Percentiles rank a stretch among this genome's conserved stretches.
phyloP scores from a whole-genome alignment of 257 asterid species.

The Jacaranda copaia region DNA sequence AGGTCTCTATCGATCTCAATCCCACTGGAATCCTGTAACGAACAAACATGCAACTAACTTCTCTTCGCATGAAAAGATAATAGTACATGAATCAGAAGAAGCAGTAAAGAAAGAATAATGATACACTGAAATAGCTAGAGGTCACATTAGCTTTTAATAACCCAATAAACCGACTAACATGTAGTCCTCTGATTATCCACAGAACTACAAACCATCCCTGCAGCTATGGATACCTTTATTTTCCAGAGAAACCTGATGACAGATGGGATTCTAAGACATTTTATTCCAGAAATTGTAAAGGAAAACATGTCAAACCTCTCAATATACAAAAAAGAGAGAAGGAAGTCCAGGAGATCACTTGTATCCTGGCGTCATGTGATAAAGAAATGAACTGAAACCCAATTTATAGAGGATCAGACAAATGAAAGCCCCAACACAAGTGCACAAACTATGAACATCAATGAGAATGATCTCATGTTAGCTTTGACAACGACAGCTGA shows the following conservation, averaged over 20 bases:
- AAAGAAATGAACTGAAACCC: not conserved
- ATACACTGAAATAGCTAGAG: not conserved
- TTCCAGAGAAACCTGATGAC: not conserved
- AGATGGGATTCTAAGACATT: not conserved
- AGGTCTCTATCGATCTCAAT: constrained; percentile 46
- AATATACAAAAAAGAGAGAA: not conserved
- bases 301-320: not conserved
- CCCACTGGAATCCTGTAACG: constrained; percentile 48
- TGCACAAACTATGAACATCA: not conserved
- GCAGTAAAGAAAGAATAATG: not conserved
- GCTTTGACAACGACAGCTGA: not conserved
- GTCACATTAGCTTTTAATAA: not conserved
- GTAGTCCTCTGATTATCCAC: not conserved
- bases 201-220: not conserved
- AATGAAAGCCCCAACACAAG: not conserved
- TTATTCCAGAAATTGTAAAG: not conserved
- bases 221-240: not conserved
- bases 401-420: not conserved
- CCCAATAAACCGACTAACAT: not conserved
- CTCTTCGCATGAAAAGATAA: not conserved
- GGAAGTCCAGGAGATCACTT: not conserved
- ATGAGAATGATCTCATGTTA: not conserved
- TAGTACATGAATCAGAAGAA: not conserved
- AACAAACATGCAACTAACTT: not conserved
- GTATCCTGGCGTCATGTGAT: not conserved